These are phyloP conservation scores for Globisporangium apiculatum DNA, from an alignment of 352 stramenopile genomes.

Conservation along the genomic window DNA sequence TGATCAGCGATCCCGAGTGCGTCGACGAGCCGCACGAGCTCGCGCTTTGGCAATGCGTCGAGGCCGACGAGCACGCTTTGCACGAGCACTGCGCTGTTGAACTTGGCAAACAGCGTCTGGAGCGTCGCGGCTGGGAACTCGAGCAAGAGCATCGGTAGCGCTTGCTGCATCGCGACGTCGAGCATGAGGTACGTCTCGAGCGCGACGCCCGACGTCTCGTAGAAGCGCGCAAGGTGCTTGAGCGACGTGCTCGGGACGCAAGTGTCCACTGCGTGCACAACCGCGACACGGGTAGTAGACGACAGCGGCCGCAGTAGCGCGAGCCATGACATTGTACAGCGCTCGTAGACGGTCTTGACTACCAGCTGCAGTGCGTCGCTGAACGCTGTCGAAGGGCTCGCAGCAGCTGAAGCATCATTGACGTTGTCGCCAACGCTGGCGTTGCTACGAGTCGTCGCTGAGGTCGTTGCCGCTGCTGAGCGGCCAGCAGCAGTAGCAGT, in stretches of 20 bases:
- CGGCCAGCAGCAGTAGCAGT: background rate
- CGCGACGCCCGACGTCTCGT: constrained; percentile 34
- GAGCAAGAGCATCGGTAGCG: constrained; percentile 28
- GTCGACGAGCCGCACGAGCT: constrained; percentile 43
- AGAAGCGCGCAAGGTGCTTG: constrained; percentile 50
- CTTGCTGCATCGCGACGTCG: constrained; percentile 16
- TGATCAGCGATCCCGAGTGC: constrained; percentile 26
- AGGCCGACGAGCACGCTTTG: constrained; percentile 25
- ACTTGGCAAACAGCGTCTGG: constrained; percentile 42
- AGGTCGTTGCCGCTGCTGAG: too few species aligned
- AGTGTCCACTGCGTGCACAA: constrained; percentile 22
- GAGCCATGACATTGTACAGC: constrained; percentile 42
- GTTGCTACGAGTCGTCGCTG: too few species aligned
- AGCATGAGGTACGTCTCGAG: constrained; percentile 35
- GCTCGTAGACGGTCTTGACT: constrained; percentile 32
- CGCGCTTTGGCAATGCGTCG: constrained; percentile 29
- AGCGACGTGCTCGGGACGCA: constrained; percentile 21
- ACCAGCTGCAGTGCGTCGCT: constrained; percentile 28
- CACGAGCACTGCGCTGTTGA: constrained; percentile 42
- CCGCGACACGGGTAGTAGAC: constrained; percentile 15
- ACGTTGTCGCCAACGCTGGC: too few species aligned
- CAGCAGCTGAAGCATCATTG: too few species aligned
- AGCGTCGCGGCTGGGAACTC: constrained; percentile 49
- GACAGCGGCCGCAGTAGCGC: constrained; percentile 27
- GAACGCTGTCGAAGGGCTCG: constrained; percentile 4